phyloP scores from a whole-genome alignment of 306 rosid species.

The Citrullus amarus region DNA sequence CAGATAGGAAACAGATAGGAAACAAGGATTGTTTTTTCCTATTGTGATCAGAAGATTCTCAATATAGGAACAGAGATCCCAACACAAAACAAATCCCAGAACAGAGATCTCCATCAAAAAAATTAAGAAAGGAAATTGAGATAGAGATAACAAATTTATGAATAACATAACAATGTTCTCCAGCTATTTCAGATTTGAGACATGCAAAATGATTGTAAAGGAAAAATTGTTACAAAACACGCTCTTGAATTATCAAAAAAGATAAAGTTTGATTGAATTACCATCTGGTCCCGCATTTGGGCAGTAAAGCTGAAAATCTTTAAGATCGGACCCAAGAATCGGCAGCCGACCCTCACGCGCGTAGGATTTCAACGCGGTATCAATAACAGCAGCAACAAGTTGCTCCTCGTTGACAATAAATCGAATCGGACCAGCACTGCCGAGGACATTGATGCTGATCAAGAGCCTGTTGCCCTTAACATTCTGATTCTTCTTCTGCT shows the following conservation, averaged over 20 bases:
- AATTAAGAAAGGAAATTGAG: not conserved
- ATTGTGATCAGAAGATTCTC: not conserved
- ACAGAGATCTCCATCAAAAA: not conserved
- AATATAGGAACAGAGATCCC: not conserved
- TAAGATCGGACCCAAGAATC: constrained; percentile 42
- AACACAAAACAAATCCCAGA: not conserved
- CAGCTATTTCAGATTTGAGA: not conserved
- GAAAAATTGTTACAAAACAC: not conserved
- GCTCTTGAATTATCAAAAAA: not conserved
- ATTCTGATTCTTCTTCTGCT: constrained; percentile 70
- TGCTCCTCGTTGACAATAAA: constrained; percentile 71
- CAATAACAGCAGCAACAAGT: constrained; percentile 56
- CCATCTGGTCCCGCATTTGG: constrained; percentile 63
- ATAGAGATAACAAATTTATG: not conserved
- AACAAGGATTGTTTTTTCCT: not conserved
- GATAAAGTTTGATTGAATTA: constrained; percentile 3
- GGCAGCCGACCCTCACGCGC: constrained; percentile 98
- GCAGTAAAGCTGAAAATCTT: constrained; percentile 54
- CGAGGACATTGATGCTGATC: constrained; percentile 70
- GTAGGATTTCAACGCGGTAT: constrained; percentile 68
- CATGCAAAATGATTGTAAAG: not conserved
- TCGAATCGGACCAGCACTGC: constrained; percentile 93
- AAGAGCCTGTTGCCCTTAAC: constrained; percentile 48
- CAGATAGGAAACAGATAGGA: too few species aligned
- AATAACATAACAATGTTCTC: not conserved